Conservation (phyloP, 2,329 filamentous ascomycete species). For the Sporothrix luriei region DNA sequence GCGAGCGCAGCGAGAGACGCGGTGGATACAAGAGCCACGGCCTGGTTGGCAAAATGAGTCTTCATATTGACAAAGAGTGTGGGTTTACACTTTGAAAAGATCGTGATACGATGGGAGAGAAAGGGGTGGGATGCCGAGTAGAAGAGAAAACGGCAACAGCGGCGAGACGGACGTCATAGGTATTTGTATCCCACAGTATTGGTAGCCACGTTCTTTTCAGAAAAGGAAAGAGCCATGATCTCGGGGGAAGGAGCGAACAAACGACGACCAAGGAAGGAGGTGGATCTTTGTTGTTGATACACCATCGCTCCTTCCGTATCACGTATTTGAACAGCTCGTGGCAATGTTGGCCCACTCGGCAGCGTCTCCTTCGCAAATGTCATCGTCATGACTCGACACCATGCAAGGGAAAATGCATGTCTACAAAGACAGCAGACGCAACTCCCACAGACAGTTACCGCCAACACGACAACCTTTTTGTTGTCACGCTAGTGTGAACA, state of each 20-base stretch:
- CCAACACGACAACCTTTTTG: neutral
- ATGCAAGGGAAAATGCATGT: neutral
- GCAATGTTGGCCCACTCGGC: neutral
- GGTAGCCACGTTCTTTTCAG: neutral
- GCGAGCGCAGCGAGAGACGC: neutral
- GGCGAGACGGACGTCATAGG: neutral
- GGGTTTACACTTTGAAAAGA: neutral
- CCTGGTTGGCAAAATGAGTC: neutral
- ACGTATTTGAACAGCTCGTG: neutral
- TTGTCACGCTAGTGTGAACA: neutral
- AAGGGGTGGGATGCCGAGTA: neutral
- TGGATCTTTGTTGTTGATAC: constrained; percentile 7
- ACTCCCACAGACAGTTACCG: neutral
- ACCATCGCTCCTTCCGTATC: constrained; percentile 3
- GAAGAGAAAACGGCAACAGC: neutral
- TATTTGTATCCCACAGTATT: neutral
- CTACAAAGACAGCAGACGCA: neutral
- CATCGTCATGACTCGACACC: neutral
- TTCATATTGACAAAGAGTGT: neutral
- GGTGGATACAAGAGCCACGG: neutral
- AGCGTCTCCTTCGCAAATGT: neutral
- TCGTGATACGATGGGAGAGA: neutral
- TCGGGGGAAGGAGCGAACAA: neutral
- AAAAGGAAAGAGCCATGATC: neutral
- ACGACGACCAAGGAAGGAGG: neutral